Evolutionary conservation across 345 rosid species (phyloP), one percentile per base, ranked within the genome.

Genomic region (Anastatica hierochuntica): DNA sequence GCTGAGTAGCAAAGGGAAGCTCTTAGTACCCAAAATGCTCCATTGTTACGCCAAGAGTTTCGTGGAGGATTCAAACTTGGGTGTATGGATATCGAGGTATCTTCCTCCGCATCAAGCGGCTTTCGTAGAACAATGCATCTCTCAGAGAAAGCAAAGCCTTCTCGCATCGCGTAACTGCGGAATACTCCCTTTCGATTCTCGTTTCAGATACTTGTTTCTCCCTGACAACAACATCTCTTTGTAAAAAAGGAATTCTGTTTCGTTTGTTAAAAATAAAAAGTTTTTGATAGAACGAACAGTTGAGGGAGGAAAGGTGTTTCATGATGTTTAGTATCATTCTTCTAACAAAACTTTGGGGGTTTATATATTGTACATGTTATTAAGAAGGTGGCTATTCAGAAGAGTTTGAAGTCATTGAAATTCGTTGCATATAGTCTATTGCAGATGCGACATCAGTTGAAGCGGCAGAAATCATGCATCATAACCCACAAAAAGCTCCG

Each of bases 1-100:
- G 45, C 74, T 89, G 35, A 83, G 95, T 82, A 83, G 70, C 76
- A 85, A 78, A 67, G 97, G 95, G 69, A 85, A 78, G 75, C 73
- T 89, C 47, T 62, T 89, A 66, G 81, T 89, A 61, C 97, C 97
- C 10, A 85, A 85, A 71, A 66, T 89, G 87, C 74, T 85, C 43
- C 94, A 85, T 43, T 79, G 97, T 67, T 89, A 73, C 30, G 77
- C 94, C 14, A 89, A 81, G 73, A 70, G 77, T 66, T 48, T 68
- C 14, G 84, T 85, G 56, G 97, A 81, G 53, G 95, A 85, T 70
- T 66, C 88, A 7, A 79, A 77, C 43, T 75, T 89, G 49, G 94
- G 82, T 1, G 81, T 78, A 4, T 89, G 97, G 97, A 79, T 85
- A 72, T 81, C 94, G 1, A 90, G 65, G 62, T 85, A 79, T 77